These are phyloP conservation scores for Candida pseudoviswanathii DNA, from an alignment of 1,139 yeast species.

Conservation along the genomic window DNA sequence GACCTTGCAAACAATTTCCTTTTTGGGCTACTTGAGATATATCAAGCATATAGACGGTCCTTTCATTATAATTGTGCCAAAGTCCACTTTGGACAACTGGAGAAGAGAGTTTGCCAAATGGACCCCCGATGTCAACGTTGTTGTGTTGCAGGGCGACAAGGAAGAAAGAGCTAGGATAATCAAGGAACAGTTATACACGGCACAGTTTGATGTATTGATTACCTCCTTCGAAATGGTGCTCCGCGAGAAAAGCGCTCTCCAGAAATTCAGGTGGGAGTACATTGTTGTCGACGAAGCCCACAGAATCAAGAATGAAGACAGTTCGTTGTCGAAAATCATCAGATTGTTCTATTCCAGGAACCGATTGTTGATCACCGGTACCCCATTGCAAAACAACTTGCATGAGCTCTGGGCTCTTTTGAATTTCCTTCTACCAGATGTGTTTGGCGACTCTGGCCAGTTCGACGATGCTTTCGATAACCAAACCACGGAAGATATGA, in stretches of 20 bases:
- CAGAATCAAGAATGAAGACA: conserved; percentile 91
- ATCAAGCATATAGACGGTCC: conserved; percentile 85
- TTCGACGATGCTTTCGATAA: conserved; percentile 86
- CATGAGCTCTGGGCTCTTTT: conserved; percentile 96
- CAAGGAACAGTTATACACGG: conserved; percentile 58
- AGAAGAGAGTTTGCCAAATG: conserved; percentile 87
- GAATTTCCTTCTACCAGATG: conserved; percentile 90
- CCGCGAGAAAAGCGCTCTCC: conserved; percentile 77
- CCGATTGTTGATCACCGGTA: conserved; percentile 88
- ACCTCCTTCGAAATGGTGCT: conserved; percentile 94
- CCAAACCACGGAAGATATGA: conserved; percentile 26
- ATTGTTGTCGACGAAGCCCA: conserved; percentile 96
- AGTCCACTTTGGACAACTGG: conserved; percentile 96
- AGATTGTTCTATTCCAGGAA: conserved; percentile 84
- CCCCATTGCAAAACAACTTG: conserved; percentile 91
- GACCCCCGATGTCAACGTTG: conserved; percentile 93
- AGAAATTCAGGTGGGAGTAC: conserved; percentile 90
- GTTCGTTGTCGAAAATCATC: conserved; percentile 85
- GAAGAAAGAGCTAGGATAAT: conserved; percentile 69
- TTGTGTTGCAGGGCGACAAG: conserved; percentile 85
- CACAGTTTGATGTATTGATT: conserved; percentile 84
- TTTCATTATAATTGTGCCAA: conserved; percentile 88
- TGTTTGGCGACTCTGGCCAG: conserved; percentile 85
- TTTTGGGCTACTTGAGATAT: conserved; percentile 83
- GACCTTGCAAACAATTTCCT: conserved; percentile 53